Evolutionary conservation across 2,329 filamentous ascomycete genomes (phyloP).

Genomic region (Venturia asperata): DNA sequence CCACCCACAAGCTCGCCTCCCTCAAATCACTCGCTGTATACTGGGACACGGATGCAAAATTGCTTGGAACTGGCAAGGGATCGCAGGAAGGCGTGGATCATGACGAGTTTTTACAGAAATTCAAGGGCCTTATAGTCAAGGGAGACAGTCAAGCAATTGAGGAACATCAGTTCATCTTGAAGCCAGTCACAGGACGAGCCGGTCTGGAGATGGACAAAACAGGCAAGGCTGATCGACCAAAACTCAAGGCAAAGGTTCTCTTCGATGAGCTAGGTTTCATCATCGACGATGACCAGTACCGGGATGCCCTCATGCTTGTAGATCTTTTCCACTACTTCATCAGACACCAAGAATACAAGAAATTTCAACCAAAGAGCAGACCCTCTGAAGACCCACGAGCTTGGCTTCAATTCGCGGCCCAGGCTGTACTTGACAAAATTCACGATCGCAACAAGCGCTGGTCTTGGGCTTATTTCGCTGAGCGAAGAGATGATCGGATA

Average conservation of each 20-base stretch:
- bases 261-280: slow-evolving; percentile 98
- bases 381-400: slow-evolving; percentile 86
- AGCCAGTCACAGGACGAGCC: slow-evolving; percentile 89
- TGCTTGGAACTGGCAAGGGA: slow-evolving; percentile 77
- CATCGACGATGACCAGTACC: slow-evolving; percentile 96
- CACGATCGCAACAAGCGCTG: slow-evolving; percentile 87
- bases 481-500: slow-evolving; percentile 80
- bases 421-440: slow-evolving; percentile 86
- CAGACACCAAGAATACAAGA: slow-evolving; percentile 94
- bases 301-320: slow-evolving; percentile 94
- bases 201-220: slow-evolving; percentile 95
- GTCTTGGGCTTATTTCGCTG: slow-evolving; percentile 94
- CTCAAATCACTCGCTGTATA: slow-evolving; percentile 87
- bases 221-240: slow-evolving; percentile 67
- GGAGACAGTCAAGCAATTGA: slow-evolving; percentile 50
- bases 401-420: slow-evolving; percentile 86
- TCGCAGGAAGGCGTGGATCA: slow-evolving; percentile 61
- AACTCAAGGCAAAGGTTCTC: slow-evolving; percentile 81
- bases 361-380: slow-evolving; percentile 73
- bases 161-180: slow-evolving; percentile 86
- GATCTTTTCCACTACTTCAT: slow-evolving; percentile 98
- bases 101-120: slow-evolving; percentile 66
- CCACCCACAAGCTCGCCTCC: slow-evolving; percentile 89
- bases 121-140: slow-evolving; percentile 73
- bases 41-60: slow-evolving; percentile 90